Evolutionary conservation across 2,329 filamentous ascomycete species (phyloP).

Genomic region (Chrysoporthe cubensis): DNA sequence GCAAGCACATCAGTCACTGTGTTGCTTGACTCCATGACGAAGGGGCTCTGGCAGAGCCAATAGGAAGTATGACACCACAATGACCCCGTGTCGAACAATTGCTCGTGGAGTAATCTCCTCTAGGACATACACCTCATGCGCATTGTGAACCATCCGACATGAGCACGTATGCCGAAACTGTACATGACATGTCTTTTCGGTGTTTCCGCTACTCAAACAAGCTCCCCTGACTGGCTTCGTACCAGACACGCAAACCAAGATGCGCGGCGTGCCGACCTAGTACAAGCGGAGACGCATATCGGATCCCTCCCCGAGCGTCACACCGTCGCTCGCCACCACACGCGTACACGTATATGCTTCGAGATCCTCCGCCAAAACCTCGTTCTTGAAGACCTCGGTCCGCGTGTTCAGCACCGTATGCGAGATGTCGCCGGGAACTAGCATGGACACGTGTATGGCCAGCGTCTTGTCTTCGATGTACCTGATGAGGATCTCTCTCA

Average conservation of each 20-base stretch:
- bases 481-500: neutral
- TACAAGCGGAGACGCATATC: neutral
- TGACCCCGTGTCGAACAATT: too few relatives aligned
- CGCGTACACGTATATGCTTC: neutral
- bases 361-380: neutral
- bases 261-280: neutral
- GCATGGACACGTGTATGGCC: neutral
- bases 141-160: too few relatives aligned
- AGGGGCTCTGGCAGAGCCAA: too few relatives aligned
- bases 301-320: neutral
- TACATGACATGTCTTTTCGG: too few relatives aligned
- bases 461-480: neutral
- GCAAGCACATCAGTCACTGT: neutral
- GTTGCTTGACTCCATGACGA: neutral
- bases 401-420: neutral
- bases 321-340: neutral
- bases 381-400: neutral
- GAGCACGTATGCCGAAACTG: too few relatives aligned
- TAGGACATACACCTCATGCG: too few relatives aligned
- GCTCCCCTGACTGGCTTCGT: neutral
- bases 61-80: too few relatives aligned
- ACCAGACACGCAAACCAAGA: neutral
- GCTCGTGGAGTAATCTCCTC: too few relatives aligned
- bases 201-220: too few relatives aligned
- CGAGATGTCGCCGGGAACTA: neutral